Conservation (phyloP, 371 early-diverging fungal species). For the Rhizopus delemar region DNA sequence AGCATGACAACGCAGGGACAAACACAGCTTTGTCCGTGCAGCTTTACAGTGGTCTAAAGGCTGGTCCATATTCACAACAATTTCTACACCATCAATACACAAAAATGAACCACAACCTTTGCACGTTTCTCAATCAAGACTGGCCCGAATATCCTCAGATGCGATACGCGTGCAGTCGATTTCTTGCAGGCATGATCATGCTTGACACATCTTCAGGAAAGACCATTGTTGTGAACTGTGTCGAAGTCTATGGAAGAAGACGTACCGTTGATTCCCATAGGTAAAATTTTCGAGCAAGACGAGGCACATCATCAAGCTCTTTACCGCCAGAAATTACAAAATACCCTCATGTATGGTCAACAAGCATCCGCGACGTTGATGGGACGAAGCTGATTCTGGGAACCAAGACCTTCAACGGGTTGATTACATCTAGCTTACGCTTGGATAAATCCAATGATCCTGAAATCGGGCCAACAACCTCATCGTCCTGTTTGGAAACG, state of each 20-base stretch:
- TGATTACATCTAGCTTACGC: conserved; percentile 13
- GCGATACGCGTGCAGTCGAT: conserved; percentile 16
- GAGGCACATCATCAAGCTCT: background rate
- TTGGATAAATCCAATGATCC: conserved; percentile 4
- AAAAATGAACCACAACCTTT: background rate
- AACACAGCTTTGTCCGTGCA: background rate
- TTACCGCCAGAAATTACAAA: background rate
- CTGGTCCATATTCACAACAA: background rate
- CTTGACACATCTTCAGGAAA: conserved; percentile 17
- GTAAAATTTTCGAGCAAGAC: background rate
- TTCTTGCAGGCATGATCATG: conserved; percentile 18
- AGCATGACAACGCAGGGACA: too few species aligned
- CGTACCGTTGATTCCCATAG: conserved; percentile 8
- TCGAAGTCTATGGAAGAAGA: conserved; percentile 26
- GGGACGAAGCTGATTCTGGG: conserved; percentile 9
- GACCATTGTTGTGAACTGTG: conserved; percentile 25
- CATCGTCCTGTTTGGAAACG: conserved; percentile 7
- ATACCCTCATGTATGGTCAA: conserved; percentile 7
- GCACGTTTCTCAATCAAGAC: conserved; percentile 3
- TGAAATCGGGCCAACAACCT: conserved; percentile 6
- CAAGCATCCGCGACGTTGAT: background rate
- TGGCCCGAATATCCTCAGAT: conserved; percentile 10
- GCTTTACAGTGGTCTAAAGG: background rate
- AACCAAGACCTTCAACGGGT: conserved; percentile 8
- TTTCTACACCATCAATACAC: background rate